These are phyloP conservation scores for Daldinia concentrica DNA, from an alignment of 495 filamentous ascomycete genomes.

Conservation along the genomic window DNA sequence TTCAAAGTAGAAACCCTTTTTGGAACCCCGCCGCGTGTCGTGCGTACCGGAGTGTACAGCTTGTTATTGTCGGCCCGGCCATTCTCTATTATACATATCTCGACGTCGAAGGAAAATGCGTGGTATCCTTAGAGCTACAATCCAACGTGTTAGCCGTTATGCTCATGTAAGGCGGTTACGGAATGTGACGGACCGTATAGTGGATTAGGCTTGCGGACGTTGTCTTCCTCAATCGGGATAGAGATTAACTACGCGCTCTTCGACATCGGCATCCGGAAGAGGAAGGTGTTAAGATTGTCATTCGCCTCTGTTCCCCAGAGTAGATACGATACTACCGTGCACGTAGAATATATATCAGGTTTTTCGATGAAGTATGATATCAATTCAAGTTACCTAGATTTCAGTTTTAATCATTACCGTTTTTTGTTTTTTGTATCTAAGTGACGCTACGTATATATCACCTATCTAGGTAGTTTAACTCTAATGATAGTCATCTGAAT, in stretches of 20 bases:
- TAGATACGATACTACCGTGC: conserved; percentile 8
- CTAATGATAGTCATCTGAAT: too few species aligned
- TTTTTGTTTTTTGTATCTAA: not conserved
- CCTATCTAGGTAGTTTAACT: too few species aligned
- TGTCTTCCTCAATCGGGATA: not conserved
- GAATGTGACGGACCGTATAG: not conserved
- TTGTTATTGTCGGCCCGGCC: not conserved
- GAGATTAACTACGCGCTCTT: not conserved
- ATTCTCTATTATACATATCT: not conserved
- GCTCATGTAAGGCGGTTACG: not conserved
- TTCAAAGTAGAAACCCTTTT: too few species aligned
- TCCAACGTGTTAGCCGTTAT: not conserved
- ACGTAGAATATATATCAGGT: not conserved
- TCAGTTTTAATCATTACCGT: too few species aligned
- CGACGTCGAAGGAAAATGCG: not conserved
- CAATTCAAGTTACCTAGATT: too few species aligned
- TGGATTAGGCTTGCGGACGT: not conserved
- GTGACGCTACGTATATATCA: not conserved
- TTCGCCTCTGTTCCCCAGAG: conserved; percentile 24
- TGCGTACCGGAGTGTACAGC: too few species aligned
- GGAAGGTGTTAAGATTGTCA: conserved; percentile 16
- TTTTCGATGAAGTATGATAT: not conserved
- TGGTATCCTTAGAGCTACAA: not conserved
- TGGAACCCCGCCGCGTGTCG: too few species aligned
- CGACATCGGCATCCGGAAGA: conserved; percentile 4